Evolutionary conservation across 768 basidiomycete species (phyloP).

Genomic region (Rhodosporidiobolus odoratus): DNA sequence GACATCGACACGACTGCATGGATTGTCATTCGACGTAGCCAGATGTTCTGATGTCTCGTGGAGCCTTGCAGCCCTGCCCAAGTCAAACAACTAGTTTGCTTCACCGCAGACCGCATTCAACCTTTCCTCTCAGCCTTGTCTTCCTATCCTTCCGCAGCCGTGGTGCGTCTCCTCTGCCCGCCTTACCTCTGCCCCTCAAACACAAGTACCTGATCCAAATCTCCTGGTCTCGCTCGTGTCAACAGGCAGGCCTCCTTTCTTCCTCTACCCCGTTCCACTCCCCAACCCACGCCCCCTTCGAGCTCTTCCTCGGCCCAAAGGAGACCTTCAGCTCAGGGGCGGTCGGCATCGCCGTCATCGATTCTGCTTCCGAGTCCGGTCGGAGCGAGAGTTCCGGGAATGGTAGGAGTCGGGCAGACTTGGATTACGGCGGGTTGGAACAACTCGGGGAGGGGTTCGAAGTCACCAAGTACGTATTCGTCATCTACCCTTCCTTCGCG

Average conservation of each 20-base stretch:
- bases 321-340: slow-evolving; percentile 3
- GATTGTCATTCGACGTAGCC: background rate
- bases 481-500: background rate
- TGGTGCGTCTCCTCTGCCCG: background rate
- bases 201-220: background rate
- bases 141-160: slow-evolving; percentile 1
- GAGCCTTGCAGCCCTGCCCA: background rate
- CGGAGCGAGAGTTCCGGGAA: no score
- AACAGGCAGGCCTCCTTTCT: slow-evolving; percentile 29
- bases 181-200: background rate
- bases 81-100: slow-evolving; percentile 26
- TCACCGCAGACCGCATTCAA: slow-evolving; percentile 30
- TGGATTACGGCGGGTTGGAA: slow-evolving; percentile 18
- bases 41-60: background rate
- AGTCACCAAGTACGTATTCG: slow-evolving; percentile 21
- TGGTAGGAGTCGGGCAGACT: background rate
- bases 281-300: background rate
- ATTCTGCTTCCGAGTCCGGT: no score
- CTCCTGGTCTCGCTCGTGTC: background rate
- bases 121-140: slow-evolving; percentile 27
- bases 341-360: slow-evolving; percentile 28
- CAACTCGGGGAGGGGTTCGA: slow-evolving; percentile 2
- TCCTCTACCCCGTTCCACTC: slow-evolving; percentile 35
- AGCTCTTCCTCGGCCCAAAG: slow-evolving; percentile 11
- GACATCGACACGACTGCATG: no score